Evolutionary conservation across 768 basidiomycete species (phyloP).

Genomic region (Pisolithus sp.): DNA sequence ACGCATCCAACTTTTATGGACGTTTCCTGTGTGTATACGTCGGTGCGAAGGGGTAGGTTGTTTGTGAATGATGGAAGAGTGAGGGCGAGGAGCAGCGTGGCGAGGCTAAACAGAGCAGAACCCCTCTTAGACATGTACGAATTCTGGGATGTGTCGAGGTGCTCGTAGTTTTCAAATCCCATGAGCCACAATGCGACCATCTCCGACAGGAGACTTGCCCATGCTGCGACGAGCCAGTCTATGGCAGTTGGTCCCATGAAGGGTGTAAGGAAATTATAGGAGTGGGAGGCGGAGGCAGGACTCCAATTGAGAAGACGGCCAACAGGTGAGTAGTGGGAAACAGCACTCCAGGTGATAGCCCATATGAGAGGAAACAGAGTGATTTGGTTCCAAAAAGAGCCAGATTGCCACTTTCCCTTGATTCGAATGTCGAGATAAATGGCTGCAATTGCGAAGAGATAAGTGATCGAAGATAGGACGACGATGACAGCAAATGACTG

Average conservation of each 20-base stretch:
- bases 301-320: slow-evolving; percentile 73
- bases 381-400: slow-evolving; percentile 36
- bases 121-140: slow-evolving; percentile 15
- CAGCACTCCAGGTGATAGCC: slow-evolving; percentile 52
- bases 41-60: slow-evolving; percentile 32
- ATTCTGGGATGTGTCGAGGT: slow-evolving; percentile 1
- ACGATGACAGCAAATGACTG: slow-evolving; percentile 44
- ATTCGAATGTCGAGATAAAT: slow-evolving; percentile 36
- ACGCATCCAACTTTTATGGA: slow-evolving; percentile 62
- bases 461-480: slow-evolving; percentile 37
- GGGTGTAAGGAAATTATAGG: slow-evolving; percentile 61
- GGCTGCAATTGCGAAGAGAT: slow-evolving; percentile 35
- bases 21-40: slow-evolving; percentile 37
- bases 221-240: slow-evolving; percentile 73
- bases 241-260: slow-evolving; percentile 51
- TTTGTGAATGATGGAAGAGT: slow-evolving; percentile 51
- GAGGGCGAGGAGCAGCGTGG: slow-evolving; percentile 36
- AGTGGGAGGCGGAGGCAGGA: slow-evolving; percentile 43
- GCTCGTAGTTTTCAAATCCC: slow-evolving; percentile 24
- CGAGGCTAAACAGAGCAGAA: slow-evolving; percentile 32
- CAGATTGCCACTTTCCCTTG: slow-evolving; percentile 17
- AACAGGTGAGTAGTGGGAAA: slow-evolving; percentile 55
- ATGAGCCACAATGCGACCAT: slow-evolving; percentile 52
- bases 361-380: slow-evolving; percentile 65
- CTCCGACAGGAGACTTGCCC: slow-evolving; percentile 63